Evolutionary conservation across 73 alveolate species (phyloP).

Genomic region (Stentor coeruleus): DNA sequence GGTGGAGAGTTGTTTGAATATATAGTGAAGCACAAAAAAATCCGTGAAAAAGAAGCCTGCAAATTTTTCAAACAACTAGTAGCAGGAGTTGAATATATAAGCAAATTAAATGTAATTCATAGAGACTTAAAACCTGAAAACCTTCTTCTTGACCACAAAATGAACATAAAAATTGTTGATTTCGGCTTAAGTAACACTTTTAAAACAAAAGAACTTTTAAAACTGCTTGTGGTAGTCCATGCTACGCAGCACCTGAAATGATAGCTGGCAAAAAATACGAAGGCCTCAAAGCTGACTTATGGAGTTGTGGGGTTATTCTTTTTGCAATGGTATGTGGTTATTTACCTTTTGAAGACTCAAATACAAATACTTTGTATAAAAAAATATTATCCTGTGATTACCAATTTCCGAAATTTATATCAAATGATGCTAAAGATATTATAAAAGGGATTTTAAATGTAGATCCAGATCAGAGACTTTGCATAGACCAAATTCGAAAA

Average conservation of each 20-base stretch:
- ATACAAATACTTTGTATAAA: constrained; percentile 69
- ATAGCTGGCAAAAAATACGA: constrained; percentile 82
- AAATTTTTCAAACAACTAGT: constrained; percentile 63
- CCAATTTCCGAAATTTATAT: constrained; percentile 58
- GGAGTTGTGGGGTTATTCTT: constrained; percentile 96
- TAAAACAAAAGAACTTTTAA: constrained; percentile 32
- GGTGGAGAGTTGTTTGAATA: constrained; percentile 60
- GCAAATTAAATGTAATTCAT: constrained; percentile 71
- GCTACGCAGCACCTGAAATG: constrained; percentile 99
- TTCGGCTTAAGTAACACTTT: constrained; percentile 67
- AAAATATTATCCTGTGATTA: constrained; percentile 76
- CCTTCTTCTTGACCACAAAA: constrained; percentile 80
- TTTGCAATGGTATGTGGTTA: constrained; percentile 96
- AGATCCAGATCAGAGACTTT: constrained; percentile 79
- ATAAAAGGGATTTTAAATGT: constrained; percentile 74
- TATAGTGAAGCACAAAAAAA: constrained; percentile 43
- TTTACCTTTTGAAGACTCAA: constrained; percentile 95
- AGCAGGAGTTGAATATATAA: constrained; percentile 78
- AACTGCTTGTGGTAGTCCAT: constrained; percentile 99
- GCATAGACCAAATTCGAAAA: constrained; percentile 74
- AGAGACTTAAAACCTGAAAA: constrained; percentile 97
- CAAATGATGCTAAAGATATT: constrained; percentile 67
- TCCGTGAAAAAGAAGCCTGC: constrained; percentile 72
- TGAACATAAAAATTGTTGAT: constrained; percentile 82
- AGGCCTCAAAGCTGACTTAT: constrained; percentile 90